phyloP scores from a whole-genome alignment of 306 rosid species.

The Carpinus viminea region DNA sequence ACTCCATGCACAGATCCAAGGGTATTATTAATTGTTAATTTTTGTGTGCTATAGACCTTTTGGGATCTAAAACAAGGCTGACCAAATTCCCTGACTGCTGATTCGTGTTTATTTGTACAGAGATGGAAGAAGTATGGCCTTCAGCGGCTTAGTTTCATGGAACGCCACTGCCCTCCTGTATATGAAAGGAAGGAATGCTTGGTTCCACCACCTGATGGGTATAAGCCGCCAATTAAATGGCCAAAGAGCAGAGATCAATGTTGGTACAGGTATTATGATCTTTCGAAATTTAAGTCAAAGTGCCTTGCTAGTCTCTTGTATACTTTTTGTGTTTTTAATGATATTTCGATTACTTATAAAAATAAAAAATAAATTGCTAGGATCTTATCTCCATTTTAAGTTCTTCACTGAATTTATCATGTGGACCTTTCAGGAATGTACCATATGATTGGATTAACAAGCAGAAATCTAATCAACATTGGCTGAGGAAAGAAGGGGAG shows the following conservation, averaged over 20 bases:
- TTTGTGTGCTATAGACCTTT: slow-evolving; percentile 15
- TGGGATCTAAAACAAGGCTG: slow-evolving; percentile 1
- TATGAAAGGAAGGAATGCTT: slow-evolving; percentile 88
- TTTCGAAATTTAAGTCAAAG: slow-evolving; percentile 2
- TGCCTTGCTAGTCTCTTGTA: neutral
- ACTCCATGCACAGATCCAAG: slow-evolving; percentile 99
- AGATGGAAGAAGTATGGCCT: slow-evolving; percentile 87
- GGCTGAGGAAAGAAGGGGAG: slow-evolving; percentile 96
- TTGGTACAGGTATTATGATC: slow-evolving; percentile 83
- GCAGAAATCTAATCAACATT: slow-evolving; percentile 91
- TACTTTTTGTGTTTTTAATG: neutral
- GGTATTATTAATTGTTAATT: slow-evolving; percentile 45
- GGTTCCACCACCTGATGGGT: slow-evolving; percentile 92
- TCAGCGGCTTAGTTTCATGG: slow-evolving; percentile 84
- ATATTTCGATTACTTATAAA: too few species aligned
- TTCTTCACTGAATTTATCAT: slow-evolving; percentile 13
- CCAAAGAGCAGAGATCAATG: slow-evolving; percentile 92
- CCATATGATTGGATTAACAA: slow-evolving; percentile 98
- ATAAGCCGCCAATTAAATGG: slow-evolving; percentile 92
- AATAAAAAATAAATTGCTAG: slow-evolving; percentile 2
- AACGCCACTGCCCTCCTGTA: slow-evolving; percentile 91
- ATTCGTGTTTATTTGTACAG: slow-evolving; percentile 49
- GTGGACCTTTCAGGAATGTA: slow-evolving; percentile 70
- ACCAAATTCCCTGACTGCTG: slow-evolving; percentile 18
- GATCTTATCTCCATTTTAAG: slow-evolving; percentile 10